Base-by-base conservation (phyloP, 164 flowering plant genomes). In the Chloranthus sessilifolius region DNA sequence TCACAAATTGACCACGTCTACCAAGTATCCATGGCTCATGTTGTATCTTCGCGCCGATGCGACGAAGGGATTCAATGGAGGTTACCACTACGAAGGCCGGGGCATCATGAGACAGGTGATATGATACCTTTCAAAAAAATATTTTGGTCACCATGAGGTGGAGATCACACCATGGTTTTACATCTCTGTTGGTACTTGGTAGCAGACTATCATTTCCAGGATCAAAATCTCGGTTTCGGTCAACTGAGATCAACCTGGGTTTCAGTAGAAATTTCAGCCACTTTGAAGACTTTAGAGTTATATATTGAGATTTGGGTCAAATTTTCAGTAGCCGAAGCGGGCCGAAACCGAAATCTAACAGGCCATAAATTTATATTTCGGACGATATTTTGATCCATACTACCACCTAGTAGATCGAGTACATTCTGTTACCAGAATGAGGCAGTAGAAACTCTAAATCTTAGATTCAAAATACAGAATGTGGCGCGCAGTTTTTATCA, bases 1-100 rank as follows among this genome's bases (percentile, higher is more conserved):
- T 8, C 63, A 64, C 42, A 59, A 25, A 34, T 46, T 64, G 25
- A 54, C 48, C 19, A 64, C 68, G 1, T 64, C 68, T 24, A 14
- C 41, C 9, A 70, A 66, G 59, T 73, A 73, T 61, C 78, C 77
- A 16, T 73, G 78, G 74, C 57, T 72, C 26, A 75, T 72, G 80
- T 31, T 75, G 39, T 75, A 75, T 53, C 62, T 75, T 5, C 63
- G 80, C 12, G 33, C 80, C 2, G 80, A 75, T 66, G 80, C 80
- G n/a, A 58, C 76, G 1, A 47, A 46, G 44, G 80, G 80, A 20
- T 69, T 69, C 40, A 55, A 58, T 48, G 80, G 76, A 4, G 80
- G 80, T 6, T 75, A 75, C 42, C 80, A 75, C 27, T 75, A 75
- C 31, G 33, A 48, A 24, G 54, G 66, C 17, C 52, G 71, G 27